Evolutionary conservation across 2,329 filamentous ascomycete species (phyloP), one percentile per base, ranked within the genome.

Genomic region (Botryosphaeria agaves): DNA sequence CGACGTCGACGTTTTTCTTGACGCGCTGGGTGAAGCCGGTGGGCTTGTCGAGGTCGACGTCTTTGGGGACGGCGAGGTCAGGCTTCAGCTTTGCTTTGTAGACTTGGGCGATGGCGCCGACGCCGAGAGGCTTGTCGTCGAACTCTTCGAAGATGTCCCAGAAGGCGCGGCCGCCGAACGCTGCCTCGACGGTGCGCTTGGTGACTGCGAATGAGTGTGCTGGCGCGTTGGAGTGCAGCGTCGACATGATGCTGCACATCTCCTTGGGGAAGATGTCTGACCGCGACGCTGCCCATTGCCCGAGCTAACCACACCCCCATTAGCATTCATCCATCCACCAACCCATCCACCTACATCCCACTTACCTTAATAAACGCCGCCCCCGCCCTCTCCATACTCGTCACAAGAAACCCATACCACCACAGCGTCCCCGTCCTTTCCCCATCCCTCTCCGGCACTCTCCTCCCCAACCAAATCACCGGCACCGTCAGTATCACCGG

Each of bases 71-170:
- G 5, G 79, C 73, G 31, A 95, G 59, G 41, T 80, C 75, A 0
- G 79, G 69, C 46, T 84, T 91, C 27, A 98, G 57, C 51, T 84
- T 94, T 1, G 89, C 89, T 49, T 83, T 91, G 65, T 98, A 98
- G 3, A 95, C 89, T 51, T 98, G 89, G 0, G 89, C 89, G 43
- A 98, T 95, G 18, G 89, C 89, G 7, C 89, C 89, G 1, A 95
- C 87, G 1, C 89, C 89, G 0, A 98, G 60, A 0, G 89, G 89
- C 40, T 64, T 72, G 54, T 91, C 81, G 17, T 94, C 67, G 41
- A 98, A 98, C 49, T 95, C 89, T 18, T 92, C 82, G 43, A 98
- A 98, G 35, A 98, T 94, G 4, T 92, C 81, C 8, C 87, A 74
- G 39, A 98, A 94, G 0, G 55, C 44, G 32, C 79, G 67, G 1